Conservation (phyloP, 1,284 basidiomycete species). For the Naganishia cerealis region DNA sequence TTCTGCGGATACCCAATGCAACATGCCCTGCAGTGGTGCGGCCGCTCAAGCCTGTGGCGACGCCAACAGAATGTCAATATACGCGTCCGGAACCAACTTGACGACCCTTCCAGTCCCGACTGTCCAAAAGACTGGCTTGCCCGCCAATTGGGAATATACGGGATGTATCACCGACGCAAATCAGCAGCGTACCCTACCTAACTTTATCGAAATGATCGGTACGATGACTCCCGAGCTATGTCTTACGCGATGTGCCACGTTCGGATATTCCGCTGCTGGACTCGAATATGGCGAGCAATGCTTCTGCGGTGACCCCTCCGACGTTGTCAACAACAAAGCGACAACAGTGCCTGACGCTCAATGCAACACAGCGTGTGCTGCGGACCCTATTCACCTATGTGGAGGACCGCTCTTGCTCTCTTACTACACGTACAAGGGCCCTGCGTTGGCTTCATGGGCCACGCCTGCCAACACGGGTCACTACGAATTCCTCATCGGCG, state of each 20-base stretch:
- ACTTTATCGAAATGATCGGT: constrained; percentile 53
- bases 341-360: not conserved
- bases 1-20: constrained; percentile 59
- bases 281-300: constrained; percentile 61
- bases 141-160: constrained; percentile 64
- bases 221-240: constrained; percentile 58
- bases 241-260: constrained; percentile 56
- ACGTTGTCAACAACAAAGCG: constrained; percentile 61
- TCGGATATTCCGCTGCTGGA: constrained; percentile 57
- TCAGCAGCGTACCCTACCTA: constrained; percentile 29
- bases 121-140: constrained; percentile 61
- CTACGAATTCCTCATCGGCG: constrained; percentile 67
- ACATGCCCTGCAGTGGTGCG: constrained; percentile 66
- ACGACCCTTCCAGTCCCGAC: constrained; percentile 63
- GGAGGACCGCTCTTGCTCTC: not conserved
- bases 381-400: constrained; percentile 44
- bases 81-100: constrained; percentile 60
- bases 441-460: constrained; percentile 57
- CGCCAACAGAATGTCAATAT: constrained; percentile 68
- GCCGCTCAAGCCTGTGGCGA: constrained; percentile 68
- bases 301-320: constrained; percentile 65
- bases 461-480: constrained; percentile 63
- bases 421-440: not conserved
- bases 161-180: constrained; percentile 60
- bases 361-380: not conserved